Conservation (phyloP, 306 rosid species). For the Acacia acuminata region DNA sequence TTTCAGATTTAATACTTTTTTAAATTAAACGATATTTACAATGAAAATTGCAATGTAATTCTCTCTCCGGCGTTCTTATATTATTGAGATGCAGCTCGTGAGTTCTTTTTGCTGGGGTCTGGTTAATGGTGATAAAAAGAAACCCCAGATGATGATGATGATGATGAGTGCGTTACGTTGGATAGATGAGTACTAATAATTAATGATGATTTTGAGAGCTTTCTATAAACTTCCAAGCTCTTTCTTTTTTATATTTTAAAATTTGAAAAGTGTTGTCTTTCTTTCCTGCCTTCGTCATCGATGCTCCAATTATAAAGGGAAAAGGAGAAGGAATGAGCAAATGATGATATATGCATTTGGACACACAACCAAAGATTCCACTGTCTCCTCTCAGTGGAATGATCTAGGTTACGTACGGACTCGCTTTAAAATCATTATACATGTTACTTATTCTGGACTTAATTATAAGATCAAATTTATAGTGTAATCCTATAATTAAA, state of each 20-base stretch:
- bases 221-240: constrained; percentile 28
- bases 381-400: constrained; percentile 43
- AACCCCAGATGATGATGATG: constrained; percentile 4
- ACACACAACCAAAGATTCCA: constrained; percentile 46
- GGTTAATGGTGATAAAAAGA: constrained; percentile 51
- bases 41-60: not conserved
- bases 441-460: too few relatives aligned
- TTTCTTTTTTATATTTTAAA: constrained; percentile 32
- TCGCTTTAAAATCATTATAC: constrained; percentile 19
- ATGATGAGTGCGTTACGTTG: constrained; percentile 36
- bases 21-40: not conserved
- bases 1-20: not conserved
- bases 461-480: too few relatives aligned
- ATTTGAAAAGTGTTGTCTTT: constrained; percentile 5
- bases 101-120: constrained; percentile 44
- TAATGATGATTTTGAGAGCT: constrained; percentile 18
- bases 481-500: too few relatives aligned
- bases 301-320: constrained; percentile 46
- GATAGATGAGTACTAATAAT: constrained; percentile 38
- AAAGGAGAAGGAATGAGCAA: constrained; percentile 28
- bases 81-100: constrained; percentile 27
- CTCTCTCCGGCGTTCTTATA: constrained; percentile 6
- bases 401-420: constrained; percentile 17
- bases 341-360: constrained; percentile 35
- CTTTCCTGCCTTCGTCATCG: constrained; percentile 37